These are phyloP conservation scores for Durotheca rogersii DNA, from an alignment of 495 filamentous ascomycete genomes.

Conservation along the genomic window DNA sequence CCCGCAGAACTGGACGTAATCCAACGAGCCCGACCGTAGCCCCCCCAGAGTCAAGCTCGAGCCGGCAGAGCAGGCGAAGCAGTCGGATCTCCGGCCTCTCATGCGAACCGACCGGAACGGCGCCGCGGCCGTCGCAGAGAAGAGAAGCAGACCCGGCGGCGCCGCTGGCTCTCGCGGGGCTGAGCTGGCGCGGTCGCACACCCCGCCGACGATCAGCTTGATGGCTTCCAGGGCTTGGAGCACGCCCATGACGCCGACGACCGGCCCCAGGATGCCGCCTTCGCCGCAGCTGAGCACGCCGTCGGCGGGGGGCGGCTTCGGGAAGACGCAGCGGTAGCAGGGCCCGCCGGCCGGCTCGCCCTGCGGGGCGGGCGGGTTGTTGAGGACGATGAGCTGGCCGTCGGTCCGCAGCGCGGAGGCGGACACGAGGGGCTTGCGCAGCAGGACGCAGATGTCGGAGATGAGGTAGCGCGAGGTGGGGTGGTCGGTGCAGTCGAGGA, in stretches of 20 bases:
- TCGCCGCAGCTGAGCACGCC: slow-evolving; percentile 83
- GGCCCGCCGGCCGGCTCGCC: slow-evolving; percentile 56
- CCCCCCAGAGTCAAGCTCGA: slow-evolving; percentile 61
- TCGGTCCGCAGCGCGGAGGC: slow-evolving; percentile 84
- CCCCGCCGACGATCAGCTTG: slow-evolving; percentile 63
- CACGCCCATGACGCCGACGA: slow-evolving; percentile 92
- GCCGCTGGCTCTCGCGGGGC: slow-evolving; percentile 28
- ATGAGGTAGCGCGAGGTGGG: slow-evolving; percentile 89
- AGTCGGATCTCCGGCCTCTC: slow-evolving; percentile 62
- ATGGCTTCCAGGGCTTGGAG: slow-evolving; percentile 88
- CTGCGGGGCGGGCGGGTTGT: slow-evolving; percentile 56
- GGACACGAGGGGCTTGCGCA: slow-evolving; percentile 78
- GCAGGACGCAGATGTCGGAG: slow-evolving; percentile 81
- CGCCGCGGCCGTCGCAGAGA: slow-evolving; percentile 66
- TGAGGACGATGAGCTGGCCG: slow-evolving; percentile 86
- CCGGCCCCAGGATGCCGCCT: slow-evolving; percentile 86
- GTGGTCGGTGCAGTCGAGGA: slow-evolving; percentile 94
- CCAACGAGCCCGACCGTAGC: slow-evolving; percentile 62
- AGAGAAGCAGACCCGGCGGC: slow-evolving; percentile 63
- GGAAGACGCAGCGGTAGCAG: slow-evolving; percentile 94
- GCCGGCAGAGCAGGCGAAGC: slow-evolving; percentile 70
- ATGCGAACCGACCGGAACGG: slow-evolving; percentile 74
- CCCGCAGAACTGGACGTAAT: slow-evolving; percentile 83
- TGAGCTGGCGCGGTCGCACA: slow-evolving; percentile 2
- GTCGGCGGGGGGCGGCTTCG: slow-evolving; percentile 76